These are phyloP conservation scores for Aspergillus quadricinctus DNA, from an alignment of 2,329 filamentous ascomycete species.

Conservation along the genomic window DNA sequence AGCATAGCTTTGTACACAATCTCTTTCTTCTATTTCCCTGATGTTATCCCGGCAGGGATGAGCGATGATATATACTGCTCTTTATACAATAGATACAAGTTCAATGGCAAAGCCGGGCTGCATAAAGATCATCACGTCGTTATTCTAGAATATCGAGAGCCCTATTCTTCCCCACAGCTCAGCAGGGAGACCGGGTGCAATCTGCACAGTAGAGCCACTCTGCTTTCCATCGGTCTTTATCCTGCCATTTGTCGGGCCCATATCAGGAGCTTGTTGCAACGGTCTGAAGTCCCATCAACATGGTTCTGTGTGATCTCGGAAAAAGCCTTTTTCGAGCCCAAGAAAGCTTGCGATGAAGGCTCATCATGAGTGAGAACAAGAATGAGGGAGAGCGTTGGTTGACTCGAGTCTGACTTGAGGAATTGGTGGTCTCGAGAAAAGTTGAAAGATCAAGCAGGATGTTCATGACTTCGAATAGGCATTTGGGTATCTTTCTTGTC, in stretches of 20 bases:
- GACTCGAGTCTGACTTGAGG: not conserved
- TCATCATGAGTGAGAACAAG: too few relatives aligned
- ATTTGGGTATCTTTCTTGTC: not conserved
- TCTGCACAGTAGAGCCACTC: not conserved
- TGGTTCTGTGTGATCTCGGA: too few relatives aligned
- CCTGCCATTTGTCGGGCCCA: not conserved
- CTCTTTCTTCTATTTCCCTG: slow-evolving; percentile 1
- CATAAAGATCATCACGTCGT: not conserved
- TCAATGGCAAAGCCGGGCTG: not conserved
- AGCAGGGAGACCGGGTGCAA: not conserved
- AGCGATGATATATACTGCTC: not conserved
- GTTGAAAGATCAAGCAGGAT: not conserved
- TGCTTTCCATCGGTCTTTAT: not conserved
- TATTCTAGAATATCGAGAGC: not conserved
- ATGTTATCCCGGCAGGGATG: not conserved
- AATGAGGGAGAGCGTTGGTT: not conserved
- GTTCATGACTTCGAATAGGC: not conserved
- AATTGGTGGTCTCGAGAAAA: not conserved
- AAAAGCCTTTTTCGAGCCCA: too few relatives aligned
- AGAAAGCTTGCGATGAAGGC: too few relatives aligned
- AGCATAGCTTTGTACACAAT: slow-evolving; percentile 15
- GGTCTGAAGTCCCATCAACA: not conserved
- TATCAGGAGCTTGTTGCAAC: not conserved
- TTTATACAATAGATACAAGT: not conserved
- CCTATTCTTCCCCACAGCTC: not conserved